Percentiles rank a stretch among this genome's conserved stretches.
Conservation (phyloP, 352 stramenopile species). For the Globisporangium paddicum region DNA sequence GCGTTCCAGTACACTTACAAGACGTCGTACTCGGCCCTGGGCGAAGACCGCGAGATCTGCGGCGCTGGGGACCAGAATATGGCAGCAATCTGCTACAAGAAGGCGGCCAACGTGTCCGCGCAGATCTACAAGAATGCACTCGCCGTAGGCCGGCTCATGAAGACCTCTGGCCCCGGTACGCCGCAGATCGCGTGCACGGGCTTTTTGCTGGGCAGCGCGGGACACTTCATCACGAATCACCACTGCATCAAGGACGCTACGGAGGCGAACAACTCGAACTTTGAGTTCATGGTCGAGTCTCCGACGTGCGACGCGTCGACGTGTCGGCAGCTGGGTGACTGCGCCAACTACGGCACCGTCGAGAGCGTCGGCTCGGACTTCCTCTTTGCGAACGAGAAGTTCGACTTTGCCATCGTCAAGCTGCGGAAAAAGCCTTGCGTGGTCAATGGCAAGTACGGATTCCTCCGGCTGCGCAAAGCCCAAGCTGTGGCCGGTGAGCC, state of each 20-base stretch:
- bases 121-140: constrained; percentile 21
- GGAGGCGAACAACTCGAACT: constrained; percentile 22
- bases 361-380: constrained; percentile 18
- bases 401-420: constrained; percentile 50
- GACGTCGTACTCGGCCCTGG: constrained; percentile 11
- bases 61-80: constrained; percentile 29
- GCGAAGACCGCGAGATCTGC: constrained; percentile 21
- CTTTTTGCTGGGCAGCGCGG: constrained; percentile 36
- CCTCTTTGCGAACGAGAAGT: constrained; percentile 18
- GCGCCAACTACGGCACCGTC: constrained; percentile 22
- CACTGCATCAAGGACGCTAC: constrained; percentile 35
- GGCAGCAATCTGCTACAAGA: constrained; percentile 28
- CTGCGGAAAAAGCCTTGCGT: constrained; percentile 20
- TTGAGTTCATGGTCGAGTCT: constrained; percentile 38
- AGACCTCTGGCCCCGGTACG: constrained; percentile 16
- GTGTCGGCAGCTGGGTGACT: constrained; percentile 25
- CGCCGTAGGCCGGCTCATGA: constrained; percentile 31
- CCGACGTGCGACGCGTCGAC: constrained; percentile 21
- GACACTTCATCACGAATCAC: constrained; percentile 44
- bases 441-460: constrained; percentile 29
- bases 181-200: constrained; percentile 31
- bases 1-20: constrained; percentile 23
- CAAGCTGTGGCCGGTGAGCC: constrained; percentile 24
- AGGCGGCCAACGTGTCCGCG: constrained; percentile 13
- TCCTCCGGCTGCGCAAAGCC: constrained; percentile 26